These are phyloP conservation scores for Mortierella alpina DNA, from an alignment of 192 early-diverging fungal genomes.

Conservation along the genomic window DNA sequence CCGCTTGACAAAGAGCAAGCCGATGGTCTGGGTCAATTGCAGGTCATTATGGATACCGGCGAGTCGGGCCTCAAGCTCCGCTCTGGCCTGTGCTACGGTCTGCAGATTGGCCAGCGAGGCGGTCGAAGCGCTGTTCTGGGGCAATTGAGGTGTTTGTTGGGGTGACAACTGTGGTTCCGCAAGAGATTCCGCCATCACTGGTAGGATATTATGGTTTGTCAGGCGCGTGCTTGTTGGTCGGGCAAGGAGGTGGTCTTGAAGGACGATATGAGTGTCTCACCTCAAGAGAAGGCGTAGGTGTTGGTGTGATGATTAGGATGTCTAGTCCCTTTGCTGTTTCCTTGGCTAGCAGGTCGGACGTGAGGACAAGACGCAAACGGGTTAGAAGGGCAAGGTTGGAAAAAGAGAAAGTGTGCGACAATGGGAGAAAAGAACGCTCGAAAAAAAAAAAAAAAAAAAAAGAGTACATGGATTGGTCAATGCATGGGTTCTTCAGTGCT, in stretches of 20 bases:
- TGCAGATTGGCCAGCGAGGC: constrained; percentile 14
- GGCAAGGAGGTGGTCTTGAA: background rate
- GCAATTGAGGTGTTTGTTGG: constrained; percentile 9
- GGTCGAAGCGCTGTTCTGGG: constrained; percentile 1
- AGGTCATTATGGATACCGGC: constrained; percentile 44
- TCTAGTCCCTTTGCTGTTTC: no score
- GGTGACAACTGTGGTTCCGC: constrained; percentile 17
- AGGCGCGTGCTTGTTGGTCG: background rate
- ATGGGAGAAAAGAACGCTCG: background rate
- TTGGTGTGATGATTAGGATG: no score
- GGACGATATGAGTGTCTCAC: no score
- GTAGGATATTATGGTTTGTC: background rate
- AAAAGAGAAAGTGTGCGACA: background rate
- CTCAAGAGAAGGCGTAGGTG: no score
- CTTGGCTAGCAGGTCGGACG: background rate
- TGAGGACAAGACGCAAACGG: background rate
- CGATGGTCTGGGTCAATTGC: constrained; percentile 48
- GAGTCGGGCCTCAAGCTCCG: constrained; percentile 43
- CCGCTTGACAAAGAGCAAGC: constrained; percentile 46
- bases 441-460: no score
- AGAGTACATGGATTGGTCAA: no score
- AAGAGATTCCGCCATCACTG: constrained; percentile 24
- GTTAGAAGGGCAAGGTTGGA: background rate
- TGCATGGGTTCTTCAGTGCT: no score
- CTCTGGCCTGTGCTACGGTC: constrained; percentile 36